Base-by-base conservation (phyloP, 1,284 basidiomycete genomes). In the Rhizoctonia solani region DNA sequence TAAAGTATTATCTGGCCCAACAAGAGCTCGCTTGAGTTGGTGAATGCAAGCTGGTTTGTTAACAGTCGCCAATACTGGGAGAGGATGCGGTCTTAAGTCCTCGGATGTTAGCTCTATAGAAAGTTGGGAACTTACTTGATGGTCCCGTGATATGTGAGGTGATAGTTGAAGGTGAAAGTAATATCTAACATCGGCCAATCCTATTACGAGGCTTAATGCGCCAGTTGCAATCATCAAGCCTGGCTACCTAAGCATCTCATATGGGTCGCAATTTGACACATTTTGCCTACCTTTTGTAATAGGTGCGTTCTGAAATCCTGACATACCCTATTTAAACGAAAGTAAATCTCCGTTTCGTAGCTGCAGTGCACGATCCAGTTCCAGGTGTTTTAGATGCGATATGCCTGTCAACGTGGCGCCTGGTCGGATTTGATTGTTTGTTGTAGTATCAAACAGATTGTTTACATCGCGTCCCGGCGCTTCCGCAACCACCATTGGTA, bases 1-100 rank as follows among this genome's bases (percentile, higher is more conserved):
- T 89, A 95, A 1, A 97, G 77, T 14, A 95, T 72, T 25, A 95
- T 74, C 71, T 90, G 86, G 1, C 85, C 86, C 52, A 96, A 75
- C 56, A 97, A 83, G 32, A 98, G 81, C 74, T 96, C 93, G 68
- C 89, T 89, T 0, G 90, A 94, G 75, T 88, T 95, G 3, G 87
- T 83, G 74, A 90, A 96, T 1, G 87, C 89, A 19, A 93, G 72
- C 67, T 92, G 89, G 74, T 94, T 89, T 3, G 83, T 78, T 11
- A 86, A 72, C 6, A 96, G 81, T 27, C 95, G 84, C 91, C 93
- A 97, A 74, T 92, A 93, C 91, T 97, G 76, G 42, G 39, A n/a
- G 11, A n/a, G 1, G 37, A 39, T 39, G 8, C 16, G 16, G 37
- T 39, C 16, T 16, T 11, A 41, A 23, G n/a, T 44, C n/a, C n/a